phyloP scores from a whole-genome alignment of 1,284 basidiomycete genomes.

The Puccinia sorghi region DNA sequence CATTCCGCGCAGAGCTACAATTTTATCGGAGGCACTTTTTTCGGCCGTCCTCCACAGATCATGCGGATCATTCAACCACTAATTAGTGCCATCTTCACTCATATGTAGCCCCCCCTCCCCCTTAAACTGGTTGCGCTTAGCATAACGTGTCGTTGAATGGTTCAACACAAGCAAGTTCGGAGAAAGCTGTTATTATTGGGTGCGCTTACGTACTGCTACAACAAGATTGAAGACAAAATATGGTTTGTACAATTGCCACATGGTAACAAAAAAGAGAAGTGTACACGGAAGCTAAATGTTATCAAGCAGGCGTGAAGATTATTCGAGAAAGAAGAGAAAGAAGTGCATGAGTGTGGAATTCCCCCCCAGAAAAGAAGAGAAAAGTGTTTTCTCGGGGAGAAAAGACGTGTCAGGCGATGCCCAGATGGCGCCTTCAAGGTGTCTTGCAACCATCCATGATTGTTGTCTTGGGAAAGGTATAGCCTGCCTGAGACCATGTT shows the following conservation, averaged over 20 bases:
- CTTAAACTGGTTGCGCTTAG: no score
- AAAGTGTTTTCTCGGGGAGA: no score
- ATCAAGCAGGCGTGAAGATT: no score
- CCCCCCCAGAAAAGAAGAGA: no score
- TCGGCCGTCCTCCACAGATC: neutral
- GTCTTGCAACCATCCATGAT: conserved; percentile 46
- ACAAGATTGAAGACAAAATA: neutral
- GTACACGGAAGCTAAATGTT: neutral
- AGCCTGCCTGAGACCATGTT: conserved; percentile 44
- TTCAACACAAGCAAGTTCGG: no score
- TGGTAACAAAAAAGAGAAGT: neutral
- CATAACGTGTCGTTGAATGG: no score
- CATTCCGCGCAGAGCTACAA: neutral
- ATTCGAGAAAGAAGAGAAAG: no score
- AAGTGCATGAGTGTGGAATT: no score
- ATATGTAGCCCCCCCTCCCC: neutral
- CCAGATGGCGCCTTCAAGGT: neutral
- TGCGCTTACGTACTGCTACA: no score
- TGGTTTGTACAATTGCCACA: neutral
- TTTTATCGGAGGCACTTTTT: conserved; percentile 26
- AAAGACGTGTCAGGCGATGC: no score
- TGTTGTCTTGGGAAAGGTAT: conserved; percentile 41
- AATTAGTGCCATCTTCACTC: neutral
- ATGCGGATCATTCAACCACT: neutral
- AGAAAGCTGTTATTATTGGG: no score